Conservation (phyloP, 768 basidiomycete species). For the Hortiboletus campestris region DNA sequence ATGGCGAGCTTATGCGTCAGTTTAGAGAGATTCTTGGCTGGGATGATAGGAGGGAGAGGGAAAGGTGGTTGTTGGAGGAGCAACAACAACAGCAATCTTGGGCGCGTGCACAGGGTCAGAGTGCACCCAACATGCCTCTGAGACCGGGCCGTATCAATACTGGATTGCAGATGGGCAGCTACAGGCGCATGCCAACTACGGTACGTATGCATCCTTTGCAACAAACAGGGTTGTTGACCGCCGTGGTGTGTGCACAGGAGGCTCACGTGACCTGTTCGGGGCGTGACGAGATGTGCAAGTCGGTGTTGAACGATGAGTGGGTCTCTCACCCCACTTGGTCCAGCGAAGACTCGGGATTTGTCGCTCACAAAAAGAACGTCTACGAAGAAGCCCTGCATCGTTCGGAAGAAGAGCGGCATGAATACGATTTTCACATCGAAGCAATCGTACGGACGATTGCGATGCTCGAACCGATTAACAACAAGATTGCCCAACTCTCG, state of each 20-base stretch:
- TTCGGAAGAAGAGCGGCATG: slow-evolving; percentile 96
- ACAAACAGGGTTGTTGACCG: not conserved
- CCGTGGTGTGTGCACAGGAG: slow-evolving; percentile 51
- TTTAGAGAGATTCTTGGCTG: slow-evolving; percentile 87
- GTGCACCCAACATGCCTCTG: slow-evolving; percentile 32
- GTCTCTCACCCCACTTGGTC: slow-evolving; percentile 96
- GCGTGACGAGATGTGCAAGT: slow-evolving; percentile 94
- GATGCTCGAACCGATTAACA: slow-evolving; percentile 87
- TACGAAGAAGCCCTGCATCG: slow-evolving; percentile 97
- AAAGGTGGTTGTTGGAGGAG: slow-evolving; percentile 48
- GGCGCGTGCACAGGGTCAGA: slow-evolving; percentile 48
- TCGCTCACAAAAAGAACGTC: slow-evolving; percentile 89
- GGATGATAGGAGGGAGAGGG: slow-evolving; percentile 70
- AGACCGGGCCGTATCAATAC: slow-evolving; percentile 63
- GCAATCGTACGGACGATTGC: slow-evolving; percentile 89
- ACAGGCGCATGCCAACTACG: slow-evolving; percentile 74
- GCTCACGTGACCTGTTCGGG: slow-evolving; percentile 87
- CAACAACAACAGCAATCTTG: slow-evolving; percentile 45
- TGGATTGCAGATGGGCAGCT: slow-evolving; percentile 81
- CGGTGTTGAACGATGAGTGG: slow-evolving; percentile 98
- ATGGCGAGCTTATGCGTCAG: slow-evolving; percentile 75
- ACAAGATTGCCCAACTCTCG: slow-evolving; percentile 77
- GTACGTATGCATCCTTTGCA: slow-evolving; percentile 47
- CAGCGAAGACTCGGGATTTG: slow-evolving; percentile 89
- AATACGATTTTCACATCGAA: slow-evolving; percentile 98